phyloP scores from a whole-genome alignment of 1,284 basidiomycete genomes.

The Erythrobasidium hasegawianum region DNA sequence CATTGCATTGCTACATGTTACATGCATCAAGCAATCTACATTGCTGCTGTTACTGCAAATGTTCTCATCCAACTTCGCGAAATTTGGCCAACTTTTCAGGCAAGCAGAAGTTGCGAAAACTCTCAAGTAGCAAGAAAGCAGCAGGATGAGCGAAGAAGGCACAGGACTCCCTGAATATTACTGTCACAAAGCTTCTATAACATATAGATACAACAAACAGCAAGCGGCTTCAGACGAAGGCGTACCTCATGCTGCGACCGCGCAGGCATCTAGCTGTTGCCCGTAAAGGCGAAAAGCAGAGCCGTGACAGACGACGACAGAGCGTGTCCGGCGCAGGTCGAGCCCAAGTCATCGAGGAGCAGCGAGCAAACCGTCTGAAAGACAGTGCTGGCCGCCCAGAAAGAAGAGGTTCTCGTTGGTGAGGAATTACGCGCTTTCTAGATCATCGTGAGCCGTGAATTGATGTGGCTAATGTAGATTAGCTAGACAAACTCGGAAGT shows the following conservation, averaged over 20 bases:
- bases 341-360: constrained; percentile 35
- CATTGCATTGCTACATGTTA: no score
- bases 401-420: constrained; percentile 34
- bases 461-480: constrained; percentile 33
- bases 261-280: constrained; percentile 10
- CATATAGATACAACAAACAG: constrained; percentile 8
- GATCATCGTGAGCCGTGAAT: constrained; percentile 32
- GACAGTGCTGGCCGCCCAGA: constrained; percentile 6
- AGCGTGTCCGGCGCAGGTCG: constrained; percentile 31
- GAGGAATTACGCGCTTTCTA: constrained; percentile 23
- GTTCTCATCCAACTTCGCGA: no score
- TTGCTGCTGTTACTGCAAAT: no score
- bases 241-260: constrained; percentile 33
- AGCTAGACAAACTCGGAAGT: constrained; percentile 34
- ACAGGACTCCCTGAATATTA: no score
- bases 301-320: constrained; percentile 19
- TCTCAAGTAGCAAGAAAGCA: no score
- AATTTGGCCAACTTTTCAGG: no score
- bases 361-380: background rate
- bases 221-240: constrained; percentile 34
- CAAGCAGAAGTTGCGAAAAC: no score
- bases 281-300: background rate
- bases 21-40: no score
- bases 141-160: no score
- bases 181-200: background rate